Conservation (phyloP, 768 basidiomycete species). For the Mrakia gelida region DNA sequence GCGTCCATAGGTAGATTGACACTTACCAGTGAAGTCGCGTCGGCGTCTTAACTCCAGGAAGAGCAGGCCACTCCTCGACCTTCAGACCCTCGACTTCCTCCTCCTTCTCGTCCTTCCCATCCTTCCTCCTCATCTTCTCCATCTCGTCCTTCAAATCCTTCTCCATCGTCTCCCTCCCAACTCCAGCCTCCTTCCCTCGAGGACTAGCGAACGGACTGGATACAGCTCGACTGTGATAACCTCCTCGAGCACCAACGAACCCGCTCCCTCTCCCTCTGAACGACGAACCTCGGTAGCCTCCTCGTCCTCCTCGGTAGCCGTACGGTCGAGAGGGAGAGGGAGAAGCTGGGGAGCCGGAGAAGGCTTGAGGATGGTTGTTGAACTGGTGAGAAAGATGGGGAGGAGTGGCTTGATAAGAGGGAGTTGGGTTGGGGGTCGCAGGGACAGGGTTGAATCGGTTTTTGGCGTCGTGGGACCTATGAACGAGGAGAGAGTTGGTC, state of each 20-base stretch:
- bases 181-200: neutral
- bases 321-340: neutral
- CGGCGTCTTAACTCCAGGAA: slow-evolving; percentile 5
- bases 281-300: slow-evolving; percentile 1
- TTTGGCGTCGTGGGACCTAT: neutral
- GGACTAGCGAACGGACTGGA: neutral
- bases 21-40: slow-evolving; percentile 3
- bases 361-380: neutral
- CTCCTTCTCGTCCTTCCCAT: too few species aligned
- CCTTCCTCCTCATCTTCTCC: neutral
- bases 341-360: neutral
- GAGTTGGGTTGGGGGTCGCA: neutral
- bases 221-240: neutral
- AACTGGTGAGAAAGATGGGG: neutral
- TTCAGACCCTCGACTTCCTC: neutral
- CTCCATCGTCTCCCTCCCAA: neutral
- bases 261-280: neutral
- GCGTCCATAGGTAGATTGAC: too few species aligned
- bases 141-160: neutral
- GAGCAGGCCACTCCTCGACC: slow-evolving; percentile 5
- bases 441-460: neutral
- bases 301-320: slow-evolving; percentile 9
- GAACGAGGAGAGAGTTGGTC: neutral
- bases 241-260: neutral
- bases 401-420: neutral